phyloP scores from a whole-genome alignment of 1,139 yeast genomes.

The Diutina scorzettiae region DNA sequence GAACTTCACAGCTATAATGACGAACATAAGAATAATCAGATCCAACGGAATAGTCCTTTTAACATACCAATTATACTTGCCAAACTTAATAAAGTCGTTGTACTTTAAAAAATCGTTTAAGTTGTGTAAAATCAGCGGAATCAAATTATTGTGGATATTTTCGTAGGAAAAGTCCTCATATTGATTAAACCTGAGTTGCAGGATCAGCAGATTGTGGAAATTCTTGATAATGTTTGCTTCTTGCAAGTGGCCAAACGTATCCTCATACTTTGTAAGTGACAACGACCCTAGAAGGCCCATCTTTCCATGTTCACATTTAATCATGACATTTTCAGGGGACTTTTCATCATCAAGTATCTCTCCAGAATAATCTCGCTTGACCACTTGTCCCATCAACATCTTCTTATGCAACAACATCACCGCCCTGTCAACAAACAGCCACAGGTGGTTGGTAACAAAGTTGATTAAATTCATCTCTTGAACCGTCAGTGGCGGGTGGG shows the following conservation, averaged over 20 bases:
- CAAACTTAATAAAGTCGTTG: conserved; percentile 36
- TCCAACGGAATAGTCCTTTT: conserved; percentile 49
- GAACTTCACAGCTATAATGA: conserved; percentile 41
- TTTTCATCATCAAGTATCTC: background rate
- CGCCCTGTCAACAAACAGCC: conserved; percentile 46
- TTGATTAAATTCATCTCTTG: conserved; percentile 35
- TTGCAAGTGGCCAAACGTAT: conserved; percentile 28
- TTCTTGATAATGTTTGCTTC: conserved; percentile 29
- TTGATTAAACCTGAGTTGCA: conserved; percentile 25
- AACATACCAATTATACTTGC: conserved; percentile 48
- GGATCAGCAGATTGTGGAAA: conserved; percentile 23
- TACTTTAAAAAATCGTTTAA: conserved; percentile 40
- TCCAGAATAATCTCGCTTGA: conserved; percentile 1
- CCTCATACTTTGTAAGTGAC: conserved; percentile 28
- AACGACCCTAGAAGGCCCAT: conserved; percentile 13
- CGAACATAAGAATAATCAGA: conserved; percentile 41
- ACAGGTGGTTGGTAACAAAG: conserved; percentile 38
- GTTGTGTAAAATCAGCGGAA: conserved; percentile 48
- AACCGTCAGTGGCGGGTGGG: conserved; percentile 17
- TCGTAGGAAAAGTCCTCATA: conserved; percentile 31
- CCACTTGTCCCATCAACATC: conserved; percentile 19
- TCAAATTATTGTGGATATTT: conserved; percentile 38
- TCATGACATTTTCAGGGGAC: background rate
- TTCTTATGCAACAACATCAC: conserved; percentile 43
- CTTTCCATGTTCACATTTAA: background rate